phyloP scores from a whole-genome alignment of 106 monocot species.

The Platanthera guangdongensis region DNA sequence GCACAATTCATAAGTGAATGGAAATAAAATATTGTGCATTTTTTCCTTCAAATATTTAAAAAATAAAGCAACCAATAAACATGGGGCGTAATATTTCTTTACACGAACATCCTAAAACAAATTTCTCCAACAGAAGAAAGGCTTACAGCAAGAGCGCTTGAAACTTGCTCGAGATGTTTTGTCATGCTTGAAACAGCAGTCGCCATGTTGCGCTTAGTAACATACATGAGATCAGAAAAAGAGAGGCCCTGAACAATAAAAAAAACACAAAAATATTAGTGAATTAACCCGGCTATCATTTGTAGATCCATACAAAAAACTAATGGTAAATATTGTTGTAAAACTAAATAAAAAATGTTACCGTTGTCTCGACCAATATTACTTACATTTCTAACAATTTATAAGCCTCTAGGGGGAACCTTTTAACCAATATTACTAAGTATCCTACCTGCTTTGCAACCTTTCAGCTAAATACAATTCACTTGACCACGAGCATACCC shows the following conservation, averaged over 20 bases:
- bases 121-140: background rate
- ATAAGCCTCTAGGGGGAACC: no score
- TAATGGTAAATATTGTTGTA: no score
- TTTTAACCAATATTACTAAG: no score
- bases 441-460: no score
- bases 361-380: no score
- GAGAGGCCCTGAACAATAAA: conserved; percentile 49
- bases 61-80: background rate
- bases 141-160: conserved; percentile 80
- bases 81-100: background rate
- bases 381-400: no score
- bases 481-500: no score
- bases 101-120: background rate
- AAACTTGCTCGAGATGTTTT: conserved; percentile 82
- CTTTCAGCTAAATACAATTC: no score
- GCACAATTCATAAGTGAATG: background rate
- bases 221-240: conserved; percentile 87
- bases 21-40: background rate
- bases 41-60: background rate
- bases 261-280: background rate
- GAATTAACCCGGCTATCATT: background rate
- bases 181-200: conserved; percentile 92
- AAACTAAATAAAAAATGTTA: no score
- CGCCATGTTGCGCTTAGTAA: conserved; percentile 87
- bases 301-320: background rate